phyloP scores from a whole-genome alignment of 306 rosid species.

The Senna siamea region DNA sequence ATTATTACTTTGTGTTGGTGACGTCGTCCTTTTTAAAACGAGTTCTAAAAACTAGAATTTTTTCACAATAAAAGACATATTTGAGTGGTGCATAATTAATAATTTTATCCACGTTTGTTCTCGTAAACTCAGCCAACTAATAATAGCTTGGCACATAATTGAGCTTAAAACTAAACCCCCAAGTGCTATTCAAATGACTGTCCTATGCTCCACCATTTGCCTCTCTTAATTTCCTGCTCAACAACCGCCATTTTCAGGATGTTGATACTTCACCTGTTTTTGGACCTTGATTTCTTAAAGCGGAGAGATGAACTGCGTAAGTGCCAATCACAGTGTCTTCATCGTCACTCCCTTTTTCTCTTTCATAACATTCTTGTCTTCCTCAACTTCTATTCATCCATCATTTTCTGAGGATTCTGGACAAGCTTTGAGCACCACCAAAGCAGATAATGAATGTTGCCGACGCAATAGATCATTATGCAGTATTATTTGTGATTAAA shows the following conservation, averaged over 20 bases:
- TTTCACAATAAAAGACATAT: no score
- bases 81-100: no score
- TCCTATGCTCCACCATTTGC: no score
- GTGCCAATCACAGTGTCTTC: neutral
- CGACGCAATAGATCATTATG: neutral
- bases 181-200: neutral
- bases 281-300: neutral
- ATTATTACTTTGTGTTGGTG: no score
- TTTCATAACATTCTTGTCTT: neutral
- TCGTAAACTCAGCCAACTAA: neutral
- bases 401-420: neutral
- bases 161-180: neutral
- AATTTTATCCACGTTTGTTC: slow-evolving; percentile 27
- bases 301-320: neutral
- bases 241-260: neutral
- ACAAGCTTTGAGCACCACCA: neutral
- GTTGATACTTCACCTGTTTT: neutral
- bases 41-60: no score
- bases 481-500: no score
- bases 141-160: neutral
- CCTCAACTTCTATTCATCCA: neutral
- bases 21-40: no score
- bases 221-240: no score
- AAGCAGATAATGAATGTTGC: neutral
- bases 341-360: neutral